phyloP scores from a whole-genome alignment of 2,329 filamentous ascomycete species.

The Colletotrichum sp. region DNA sequence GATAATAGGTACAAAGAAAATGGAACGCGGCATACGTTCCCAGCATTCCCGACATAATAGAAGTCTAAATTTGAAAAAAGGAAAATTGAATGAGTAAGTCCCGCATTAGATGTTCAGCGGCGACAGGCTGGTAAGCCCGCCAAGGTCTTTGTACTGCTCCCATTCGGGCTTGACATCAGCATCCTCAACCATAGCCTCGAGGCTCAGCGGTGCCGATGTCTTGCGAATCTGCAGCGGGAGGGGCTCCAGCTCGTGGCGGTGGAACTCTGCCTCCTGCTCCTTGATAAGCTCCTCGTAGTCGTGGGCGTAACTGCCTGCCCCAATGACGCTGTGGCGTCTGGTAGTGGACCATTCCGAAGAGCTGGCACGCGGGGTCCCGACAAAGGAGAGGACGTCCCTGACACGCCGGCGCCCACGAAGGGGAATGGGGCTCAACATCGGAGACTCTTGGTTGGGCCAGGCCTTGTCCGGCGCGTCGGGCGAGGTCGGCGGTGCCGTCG shows the following conservation, averaged over 20 bases:
- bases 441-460: slow-evolving; percentile 6
- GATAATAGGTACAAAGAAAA: not conserved
- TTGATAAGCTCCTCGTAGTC: slow-evolving; percentile 28
- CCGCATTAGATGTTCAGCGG: not conserved
- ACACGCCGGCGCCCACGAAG: slow-evolving; percentile 31
- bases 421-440: slow-evolving; percentile 23
- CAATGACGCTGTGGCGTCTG: not conserved
- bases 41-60: not conserved
- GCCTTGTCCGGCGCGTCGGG: slow-evolving; percentile 21
- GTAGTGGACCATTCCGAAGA: not conserved
- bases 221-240: slow-evolving; percentile 26
- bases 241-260: slow-evolving; percentile 9
- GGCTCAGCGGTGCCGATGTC: slow-evolving; percentile 7
- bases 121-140: slow-evolving; percentile 40
- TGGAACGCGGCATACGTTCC: not conserved
- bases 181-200: slow-evolving; percentile 9
- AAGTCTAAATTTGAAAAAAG: not conserved
- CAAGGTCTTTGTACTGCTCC: slow-evolving; percentile 52
- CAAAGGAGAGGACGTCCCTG: slow-evolving; percentile 18
- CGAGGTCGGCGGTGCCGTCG: slow-evolving; percentile 29
- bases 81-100: not conserved
- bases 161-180: slow-evolving; percentile 39
- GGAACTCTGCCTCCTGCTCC: slow-evolving; percentile 21
- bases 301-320: slow-evolving; percentile 25
- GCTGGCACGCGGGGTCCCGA: not conserved